Percentiles rank a stretch among this genome's conserved stretches.
These are phyloP conservation scores for Sugiyamaella smithiae DNA, from an alignment of 805 yeast species.

Conservation along the genomic window DNA sequence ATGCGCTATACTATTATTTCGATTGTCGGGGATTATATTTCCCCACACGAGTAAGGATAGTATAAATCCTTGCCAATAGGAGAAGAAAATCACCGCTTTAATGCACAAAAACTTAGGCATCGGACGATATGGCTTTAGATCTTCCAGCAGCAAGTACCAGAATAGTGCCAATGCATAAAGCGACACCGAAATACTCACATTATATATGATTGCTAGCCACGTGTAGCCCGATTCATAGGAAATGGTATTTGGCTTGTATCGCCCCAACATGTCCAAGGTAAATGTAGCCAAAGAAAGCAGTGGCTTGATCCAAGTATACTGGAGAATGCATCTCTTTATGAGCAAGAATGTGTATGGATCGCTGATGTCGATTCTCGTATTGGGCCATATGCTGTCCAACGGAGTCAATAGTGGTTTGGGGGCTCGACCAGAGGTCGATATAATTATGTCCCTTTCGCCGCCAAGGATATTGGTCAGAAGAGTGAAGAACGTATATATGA, in stretches of 20 bases:
- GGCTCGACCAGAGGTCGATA: slow-evolving; percentile 62
- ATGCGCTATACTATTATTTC: slow-evolving; percentile 42
- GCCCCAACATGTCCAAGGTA: slow-evolving; percentile 45
- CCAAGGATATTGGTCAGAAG: slow-evolving; percentile 80
- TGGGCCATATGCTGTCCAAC: slow-evolving; percentile 39
- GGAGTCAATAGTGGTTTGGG: slow-evolving; percentile 67
- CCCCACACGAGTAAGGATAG: slow-evolving; percentile 42
- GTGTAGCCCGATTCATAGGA: slow-evolving; percentile 51
- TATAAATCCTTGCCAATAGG: slow-evolving; percentile 92
- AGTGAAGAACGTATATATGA: slow-evolving; percentile 87
- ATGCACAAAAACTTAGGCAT: slow-evolving; percentile 92
- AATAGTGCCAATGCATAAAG: slow-evolving; percentile 82
- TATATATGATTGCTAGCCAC: slow-evolving; percentile 69
- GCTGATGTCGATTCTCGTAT: slow-evolving; percentile 69
- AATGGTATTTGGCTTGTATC: slow-evolving; percentile 51
- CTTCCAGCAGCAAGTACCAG: slow-evolving; percentile 85
- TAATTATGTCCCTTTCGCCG: slow-evolving; percentile 84
- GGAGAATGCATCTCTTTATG: slow-evolving; percentile 82
- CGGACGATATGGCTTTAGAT: slow-evolving; percentile 76
- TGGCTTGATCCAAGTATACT: slow-evolving; percentile 95
- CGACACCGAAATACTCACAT: slow-evolving; percentile 75
- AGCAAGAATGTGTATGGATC: slow-evolving; percentile 77
- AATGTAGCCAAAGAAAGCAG: slow-evolving; percentile 59
- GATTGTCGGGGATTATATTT: slow-evolving; percentile 34
- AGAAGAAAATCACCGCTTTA: slow-evolving; percentile 89